Conservation (phyloP, 2,329 filamentous ascomycete genomes). For the Calonectria hongkongensis region DNA sequence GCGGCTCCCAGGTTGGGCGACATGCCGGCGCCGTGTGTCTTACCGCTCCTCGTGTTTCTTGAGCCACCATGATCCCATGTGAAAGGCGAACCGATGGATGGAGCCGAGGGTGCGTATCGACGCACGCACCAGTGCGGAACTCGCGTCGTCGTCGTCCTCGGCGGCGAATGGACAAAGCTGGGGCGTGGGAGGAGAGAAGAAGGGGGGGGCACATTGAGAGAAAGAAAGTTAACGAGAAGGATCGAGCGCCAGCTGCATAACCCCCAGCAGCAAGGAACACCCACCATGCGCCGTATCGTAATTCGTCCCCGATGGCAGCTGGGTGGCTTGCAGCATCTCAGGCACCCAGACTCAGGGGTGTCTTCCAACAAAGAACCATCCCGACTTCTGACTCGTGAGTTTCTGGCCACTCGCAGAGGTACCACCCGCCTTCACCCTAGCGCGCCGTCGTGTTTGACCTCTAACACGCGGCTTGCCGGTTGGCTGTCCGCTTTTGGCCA, state of each 20-base stretch:
- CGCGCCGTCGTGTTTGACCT: slow-evolving; percentile 1
- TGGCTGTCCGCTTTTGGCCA: slow-evolving; percentile 24
- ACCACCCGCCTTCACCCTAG: slow-evolving; percentile 12
- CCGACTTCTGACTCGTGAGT: slow-evolving; percentile 32
- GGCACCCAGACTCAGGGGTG: slow-evolving; percentile 21
- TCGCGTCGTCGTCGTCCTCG: background rate
- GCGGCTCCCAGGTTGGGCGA: slow-evolving; percentile 21
- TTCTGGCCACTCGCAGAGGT: slow-evolving; percentile 4
- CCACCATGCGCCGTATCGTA: slow-evolving; percentile 15
- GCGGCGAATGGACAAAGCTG: background rate
- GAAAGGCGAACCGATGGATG: background rate
- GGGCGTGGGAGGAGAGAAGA: background rate
- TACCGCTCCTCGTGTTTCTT: slow-evolving; percentile 31
- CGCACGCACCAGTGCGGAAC: slow-evolving; percentile 14
- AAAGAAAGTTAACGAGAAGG: slow-evolving; percentile 2
- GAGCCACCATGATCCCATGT: slow-evolving; percentile 36
- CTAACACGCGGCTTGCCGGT: slow-evolving; percentile 23
- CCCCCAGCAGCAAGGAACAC: slow-evolving; percentile 5
- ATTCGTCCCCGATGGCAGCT: slow-evolving; percentile 5
- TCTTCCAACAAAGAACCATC: slow-evolving; percentile 30
- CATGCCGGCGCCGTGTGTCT: slow-evolving; percentile 6
- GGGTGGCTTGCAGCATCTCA: slow-evolving; percentile 23
- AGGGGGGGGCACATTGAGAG: background rate
- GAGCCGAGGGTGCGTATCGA: background rate
- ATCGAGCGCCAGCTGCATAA: slow-evolving; percentile 1